Evolutionary conservation across 225 moss, liverwort and hornwort species (phyloP), one percentile per base, ranked within the genome.

Genomic region (Takakia lepidozioides): DNA sequence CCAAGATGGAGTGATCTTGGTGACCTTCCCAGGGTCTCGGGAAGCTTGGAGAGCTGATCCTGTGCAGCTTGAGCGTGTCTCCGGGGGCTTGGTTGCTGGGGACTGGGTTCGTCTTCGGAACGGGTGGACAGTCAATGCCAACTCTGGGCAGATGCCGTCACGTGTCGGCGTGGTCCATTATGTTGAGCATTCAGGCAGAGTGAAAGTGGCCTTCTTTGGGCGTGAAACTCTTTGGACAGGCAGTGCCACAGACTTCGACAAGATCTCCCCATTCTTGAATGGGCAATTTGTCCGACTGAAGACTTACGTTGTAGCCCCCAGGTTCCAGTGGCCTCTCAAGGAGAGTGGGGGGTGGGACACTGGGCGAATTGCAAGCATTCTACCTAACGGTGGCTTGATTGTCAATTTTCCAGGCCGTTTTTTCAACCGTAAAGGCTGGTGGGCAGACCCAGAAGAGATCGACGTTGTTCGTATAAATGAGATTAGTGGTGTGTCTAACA

Each of bases 31-130:
- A 23, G 83, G 85, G 38, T 76, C 78, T 28, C 81, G 72, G 56
- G 76, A 84, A 66, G 69, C 81, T n/a, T 93, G 93, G 93, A 81
- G 76, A 54, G 93, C 88, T 29, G 93, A 93, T 68, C 93, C 93
- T 29, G 63, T 79, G 26, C 81, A 93, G 57, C 61, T 93, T 30
- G 88, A 93, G 69, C 86, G 73, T 60, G 93, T 86, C 20, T 61
- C 78, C 48, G 75, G 72, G 54, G 93, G 93, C 30, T 61, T 93
- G 34, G 86, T 75, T 35, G 83, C 78, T 51, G 71, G 81, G 28
- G 93, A 93, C 48, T 93, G 93, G 93, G 86, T 88, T 23, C 83
- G 78, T 39, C 43, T 76, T 22, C 66, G 69, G 14, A 73, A 75
- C 32, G 74, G 86, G 18, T 86, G 73, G 74, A 71, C 74, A 28